Percentiles rank a stretch among this genome's conserved stretches.
Evolutionary conservation across 441 rosid genomes (phyloP).

Genomic region (Brassica balearica): DNA sequence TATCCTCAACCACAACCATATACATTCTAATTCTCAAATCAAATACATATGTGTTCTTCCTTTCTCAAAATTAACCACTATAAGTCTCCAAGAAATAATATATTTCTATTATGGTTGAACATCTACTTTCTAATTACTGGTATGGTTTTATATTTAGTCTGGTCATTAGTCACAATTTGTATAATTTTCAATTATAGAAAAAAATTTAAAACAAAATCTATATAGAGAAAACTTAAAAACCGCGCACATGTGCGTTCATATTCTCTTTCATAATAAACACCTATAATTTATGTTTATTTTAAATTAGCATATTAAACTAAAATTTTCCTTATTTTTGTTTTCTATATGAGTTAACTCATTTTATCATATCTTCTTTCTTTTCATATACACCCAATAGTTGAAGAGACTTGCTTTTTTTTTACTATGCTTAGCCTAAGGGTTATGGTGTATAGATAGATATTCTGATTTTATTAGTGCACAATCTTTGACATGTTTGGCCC

Average conservation of each 20-base stretch:
- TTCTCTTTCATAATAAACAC: background rate
- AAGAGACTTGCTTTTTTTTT: background rate
- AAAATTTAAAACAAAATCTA: background rate
- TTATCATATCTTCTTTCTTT: slow-evolving; percentile 1
- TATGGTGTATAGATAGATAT: slow-evolving; percentile 12
- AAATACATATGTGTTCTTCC: too few species aligned
- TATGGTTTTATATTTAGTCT: background rate
- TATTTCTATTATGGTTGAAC: background rate
- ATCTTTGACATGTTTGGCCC: slow-evolving; percentile 17
- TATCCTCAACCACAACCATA: too few species aligned
- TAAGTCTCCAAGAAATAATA: too few species aligned
- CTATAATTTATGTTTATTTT: background rate
- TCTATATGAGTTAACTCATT: background rate
- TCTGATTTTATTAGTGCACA: slow-evolving; percentile 12
- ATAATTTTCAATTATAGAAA: background rate
- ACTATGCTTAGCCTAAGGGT: slow-evolving; percentile 12
- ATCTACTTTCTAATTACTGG: background rate
- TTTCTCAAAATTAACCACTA: too few species aligned
- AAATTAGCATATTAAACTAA: background rate
- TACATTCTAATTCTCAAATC: too few species aligned
- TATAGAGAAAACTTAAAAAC: background rate
- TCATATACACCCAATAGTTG: slow-evolving; percentile 22
- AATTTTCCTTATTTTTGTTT: slow-evolving; percentile 6
- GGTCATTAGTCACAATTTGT: background rate
- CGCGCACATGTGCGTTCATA: background rate